phyloP scores from a whole-genome alignment of 257 asterid genomes.

The Solanum corneliomulleri region DNA sequence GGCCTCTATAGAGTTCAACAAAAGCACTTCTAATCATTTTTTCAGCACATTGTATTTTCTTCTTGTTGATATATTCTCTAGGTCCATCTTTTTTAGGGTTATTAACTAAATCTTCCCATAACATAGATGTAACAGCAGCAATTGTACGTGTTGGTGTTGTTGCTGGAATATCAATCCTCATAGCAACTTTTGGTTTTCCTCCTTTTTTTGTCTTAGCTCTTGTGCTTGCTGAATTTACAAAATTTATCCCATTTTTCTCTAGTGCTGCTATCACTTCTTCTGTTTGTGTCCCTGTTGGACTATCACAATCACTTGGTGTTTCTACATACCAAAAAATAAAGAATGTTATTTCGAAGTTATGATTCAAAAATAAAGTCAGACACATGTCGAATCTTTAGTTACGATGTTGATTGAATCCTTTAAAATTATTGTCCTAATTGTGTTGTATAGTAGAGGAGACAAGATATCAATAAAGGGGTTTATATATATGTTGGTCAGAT shows the following conservation, averaged over 20 bases:
- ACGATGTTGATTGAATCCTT: neutral
- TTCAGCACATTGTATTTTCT: constrained; percentile 77
- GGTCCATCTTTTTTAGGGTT: constrained; percentile 51
- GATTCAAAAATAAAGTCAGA: neutral
- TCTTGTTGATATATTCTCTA: constrained; percentile 45
- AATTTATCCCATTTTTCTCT: constrained; percentile 55
- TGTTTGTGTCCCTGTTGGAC: constrained; percentile 18
- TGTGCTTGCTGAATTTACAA: constrained; percentile 36
- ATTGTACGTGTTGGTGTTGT: constrained; percentile 75
- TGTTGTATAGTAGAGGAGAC: no score
- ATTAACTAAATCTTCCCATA: constrained; percentile 73
- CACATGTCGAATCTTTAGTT: neutral
- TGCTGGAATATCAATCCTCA: constrained; percentile 77
- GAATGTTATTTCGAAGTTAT: no score
- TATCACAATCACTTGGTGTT: constrained; percentile 37
- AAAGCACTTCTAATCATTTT: constrained; percentile 91
- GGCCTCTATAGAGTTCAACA: constrained; percentile 89
- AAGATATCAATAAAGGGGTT: neutral
- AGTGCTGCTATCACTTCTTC: constrained; percentile 56
- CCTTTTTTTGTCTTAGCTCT: constrained; percentile 27
- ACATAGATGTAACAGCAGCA: constrained; percentile 65
- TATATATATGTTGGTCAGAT: neutral
- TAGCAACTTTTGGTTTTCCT: constrained; percentile 49
- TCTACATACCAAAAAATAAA: constrained; percentile 12
- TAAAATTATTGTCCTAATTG: neutral